A percentile compares a stretch with the other conserved stretches of the same genome.
Conservation (phyloP, 2,329 filamentous ascomycete species). For the Curvularia sp. region DNA sequence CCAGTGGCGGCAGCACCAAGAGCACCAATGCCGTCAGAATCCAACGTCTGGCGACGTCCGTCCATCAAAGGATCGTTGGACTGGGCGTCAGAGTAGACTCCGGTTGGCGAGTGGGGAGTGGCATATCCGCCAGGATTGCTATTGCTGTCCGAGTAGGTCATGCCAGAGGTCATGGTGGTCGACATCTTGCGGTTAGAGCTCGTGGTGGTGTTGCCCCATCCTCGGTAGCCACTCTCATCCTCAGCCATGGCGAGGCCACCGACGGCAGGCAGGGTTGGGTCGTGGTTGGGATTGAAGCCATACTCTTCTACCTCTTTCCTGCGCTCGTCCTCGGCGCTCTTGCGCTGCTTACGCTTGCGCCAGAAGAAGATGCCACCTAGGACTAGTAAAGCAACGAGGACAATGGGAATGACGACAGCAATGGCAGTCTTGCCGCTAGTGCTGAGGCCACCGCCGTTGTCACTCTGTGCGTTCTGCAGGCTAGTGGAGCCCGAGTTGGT, state of each 20-base stretch:
- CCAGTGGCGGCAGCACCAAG: slow-evolving; percentile 63
- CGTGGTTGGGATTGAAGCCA: slow-evolving; percentile 95
- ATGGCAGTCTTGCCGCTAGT: slow-evolving; percentile 81
- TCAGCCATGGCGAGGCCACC: slow-evolving; percentile 72
- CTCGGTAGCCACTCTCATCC: slow-evolving; percentile 80
- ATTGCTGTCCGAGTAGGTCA: slow-evolving; percentile 73
- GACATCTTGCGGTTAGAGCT: slow-evolving; percentile 78
- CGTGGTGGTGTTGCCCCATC: slow-evolving; percentile 86
- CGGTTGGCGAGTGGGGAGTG: slow-evolving; percentile 68
- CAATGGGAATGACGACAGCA: slow-evolving; percentile 92
- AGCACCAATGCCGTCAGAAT: slow-evolving; percentile 82
- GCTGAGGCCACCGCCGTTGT: slow-evolving; percentile 56
- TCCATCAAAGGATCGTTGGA: slow-evolving; percentile 71
- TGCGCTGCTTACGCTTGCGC: slow-evolving; percentile 85
- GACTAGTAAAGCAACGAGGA: slow-evolving; percentile 81
- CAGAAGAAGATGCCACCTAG: slow-evolving; percentile 81
- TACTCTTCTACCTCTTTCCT: slow-evolving; percentile 98
- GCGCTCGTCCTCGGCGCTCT: slow-evolving; percentile 83
- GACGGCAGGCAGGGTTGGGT: slow-evolving; percentile 75
- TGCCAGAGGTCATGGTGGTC: slow-evolving; percentile 84
- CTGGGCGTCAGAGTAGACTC: slow-evolving; percentile 70
- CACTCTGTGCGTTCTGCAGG: slow-evolving; percentile 22
- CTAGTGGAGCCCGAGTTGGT: slow-evolving; percentile 22
- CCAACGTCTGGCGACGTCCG: slow-evolving; percentile 60
- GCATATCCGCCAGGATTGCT: slow-evolving; percentile 63